Percentiles rank a stretch among this genome's conserved stretches.
phyloP scores from a whole-genome alignment of 805 yeast genomes.

The Hanseniaspora lindneri region DNA sequence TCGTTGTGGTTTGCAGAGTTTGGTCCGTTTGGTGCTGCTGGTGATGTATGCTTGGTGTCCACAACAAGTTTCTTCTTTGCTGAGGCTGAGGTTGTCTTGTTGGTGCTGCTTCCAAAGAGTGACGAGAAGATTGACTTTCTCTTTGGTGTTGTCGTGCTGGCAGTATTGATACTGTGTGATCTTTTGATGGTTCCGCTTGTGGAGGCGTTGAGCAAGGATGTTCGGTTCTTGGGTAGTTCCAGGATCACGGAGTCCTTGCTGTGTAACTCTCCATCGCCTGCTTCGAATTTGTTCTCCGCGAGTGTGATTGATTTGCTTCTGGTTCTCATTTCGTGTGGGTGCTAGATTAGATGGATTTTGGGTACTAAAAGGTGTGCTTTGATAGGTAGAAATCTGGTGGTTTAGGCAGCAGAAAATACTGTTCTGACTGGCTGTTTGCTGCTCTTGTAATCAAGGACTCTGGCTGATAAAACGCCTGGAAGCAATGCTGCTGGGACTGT shows the following conservation, averaged over 20 bases:
- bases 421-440: too few species aligned
- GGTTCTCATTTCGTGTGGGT: slow-evolving; percentile 10
- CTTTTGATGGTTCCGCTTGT: slow-evolving; percentile 10
- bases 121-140: slow-evolving; percentile 11
- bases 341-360: too few species aligned
- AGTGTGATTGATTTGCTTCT: slow-evolving; percentile 14
- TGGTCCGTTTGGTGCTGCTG: neutral
- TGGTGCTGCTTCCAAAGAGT: slow-evolving; percentile 4
- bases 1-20: neutral
- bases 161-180: slow-evolving; percentile 14
- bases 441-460: too few species aligned
- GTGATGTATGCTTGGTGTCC: neutral
- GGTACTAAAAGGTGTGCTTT: too few species aligned
- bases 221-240: neutral
- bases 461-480: too few species aligned
- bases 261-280: too few species aligned
- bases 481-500: too few species aligned
- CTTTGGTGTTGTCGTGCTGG: slow-evolving; percentile 9
- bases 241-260: too few species aligned
- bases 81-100: neutral
- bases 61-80: neutral
- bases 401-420: too few species aligned
- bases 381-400: too few species aligned
- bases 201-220: neutral
- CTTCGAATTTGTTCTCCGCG: slow-evolving; percentile 1